A percentile compares a stretch with the other conserved stretches of the same genome.
Conservation (phyloP, 192 early-diverging fungal species). For the Spizellomyces sp. region DNA sequence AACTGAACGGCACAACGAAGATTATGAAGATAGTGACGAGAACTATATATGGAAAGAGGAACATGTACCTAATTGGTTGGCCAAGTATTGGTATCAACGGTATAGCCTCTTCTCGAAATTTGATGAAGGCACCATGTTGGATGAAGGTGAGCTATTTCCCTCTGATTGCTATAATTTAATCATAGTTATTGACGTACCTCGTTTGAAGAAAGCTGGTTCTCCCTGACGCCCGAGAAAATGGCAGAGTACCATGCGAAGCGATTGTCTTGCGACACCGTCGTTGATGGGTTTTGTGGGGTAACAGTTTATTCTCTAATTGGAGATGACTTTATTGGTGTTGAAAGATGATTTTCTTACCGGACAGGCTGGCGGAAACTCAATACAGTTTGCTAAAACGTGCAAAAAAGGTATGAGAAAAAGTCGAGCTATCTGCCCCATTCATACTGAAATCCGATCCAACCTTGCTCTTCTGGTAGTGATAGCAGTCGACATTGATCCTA, state of each 20-base stretch:
- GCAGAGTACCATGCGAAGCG: conserved; percentile 78
- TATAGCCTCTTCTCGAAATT: conserved; percentile 81
- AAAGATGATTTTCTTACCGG: neutral
- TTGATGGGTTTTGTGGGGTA: conserved; percentile 95
- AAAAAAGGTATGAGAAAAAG: conserved; percentile 55
- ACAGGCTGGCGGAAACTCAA: conserved; percentile 85
- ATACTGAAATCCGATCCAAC: neutral
- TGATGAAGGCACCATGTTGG: conserved; percentile 85
- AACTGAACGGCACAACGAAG: neutral
- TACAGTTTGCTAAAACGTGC: conserved; percentile 92
- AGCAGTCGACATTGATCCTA: conserved; percentile 87
- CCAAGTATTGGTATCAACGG: conserved; percentile 86
- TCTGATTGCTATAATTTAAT: neutral
- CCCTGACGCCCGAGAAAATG: conserved; percentile 91
- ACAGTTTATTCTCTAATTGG: no score
- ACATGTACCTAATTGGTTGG: conserved; percentile 34
- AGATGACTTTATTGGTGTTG: neutral
- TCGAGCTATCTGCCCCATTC: neutral
- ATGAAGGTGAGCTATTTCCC: conserved; percentile 61
- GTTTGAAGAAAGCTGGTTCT: conserved; percentile 82
- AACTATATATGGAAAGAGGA: conserved; percentile 28
- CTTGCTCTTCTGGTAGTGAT: conserved; percentile 60
- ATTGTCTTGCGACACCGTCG: conserved; percentile 62
- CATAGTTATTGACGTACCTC: neutral
- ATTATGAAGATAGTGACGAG: conserved; percentile 15